These are phyloP conservation scores for Starmera stellimalicola DNA, from an alignment of 1,139 yeast species.

Conservation along the genomic window DNA sequence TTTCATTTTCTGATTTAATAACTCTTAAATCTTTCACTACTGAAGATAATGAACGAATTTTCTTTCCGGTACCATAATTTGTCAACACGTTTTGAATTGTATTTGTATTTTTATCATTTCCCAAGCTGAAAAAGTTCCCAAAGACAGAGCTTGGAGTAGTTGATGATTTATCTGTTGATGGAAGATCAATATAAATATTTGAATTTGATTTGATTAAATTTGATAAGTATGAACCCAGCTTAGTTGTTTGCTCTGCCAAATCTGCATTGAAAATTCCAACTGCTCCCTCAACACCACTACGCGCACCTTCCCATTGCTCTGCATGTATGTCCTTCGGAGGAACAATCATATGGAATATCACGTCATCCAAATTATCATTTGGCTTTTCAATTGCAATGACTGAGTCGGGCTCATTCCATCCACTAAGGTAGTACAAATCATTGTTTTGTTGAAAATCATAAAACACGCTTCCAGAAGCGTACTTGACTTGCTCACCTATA, in stretches of 20 bases:
- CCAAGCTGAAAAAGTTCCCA: constrained; percentile 15
- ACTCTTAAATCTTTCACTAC: constrained; percentile 51
- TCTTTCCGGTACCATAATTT: constrained; percentile 22
- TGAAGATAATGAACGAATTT: constrained; percentile 35
- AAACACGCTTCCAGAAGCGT: constrained; percentile 84
- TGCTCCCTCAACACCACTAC: constrained; percentile 83
- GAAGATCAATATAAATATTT: constrained; percentile 40
- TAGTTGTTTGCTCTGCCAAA: constrained; percentile 43
- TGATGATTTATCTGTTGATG: constrained; percentile 12
- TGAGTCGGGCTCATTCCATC: constrained; percentile 90
- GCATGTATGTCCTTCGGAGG: constrained; percentile 70
- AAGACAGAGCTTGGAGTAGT: constrained; percentile 13
- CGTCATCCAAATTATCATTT: constrained; percentile 38
- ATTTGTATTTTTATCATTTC: constrained; percentile 16
- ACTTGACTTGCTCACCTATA: constrained; percentile 64
- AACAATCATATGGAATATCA: constrained; percentile 68
- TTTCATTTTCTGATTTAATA: constrained; percentile 68
- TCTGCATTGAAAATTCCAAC: constrained; percentile 83
- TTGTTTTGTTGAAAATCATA: constrained; percentile 89
- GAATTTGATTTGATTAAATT: constrained; percentile 38
- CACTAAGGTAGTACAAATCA: constrained; percentile 77
- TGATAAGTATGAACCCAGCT: constrained; percentile 33
- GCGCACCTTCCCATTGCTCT: constrained; percentile 92
- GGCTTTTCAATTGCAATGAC: constrained; percentile 67
- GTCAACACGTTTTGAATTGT: constrained; percentile 19